A percentile compares a stretch with the other conserved stretches of the same genome.
phyloP scores from a whole-genome alignment of 2,329 filamentous ascomycete species.

The Cadophora sp. region DNA sequence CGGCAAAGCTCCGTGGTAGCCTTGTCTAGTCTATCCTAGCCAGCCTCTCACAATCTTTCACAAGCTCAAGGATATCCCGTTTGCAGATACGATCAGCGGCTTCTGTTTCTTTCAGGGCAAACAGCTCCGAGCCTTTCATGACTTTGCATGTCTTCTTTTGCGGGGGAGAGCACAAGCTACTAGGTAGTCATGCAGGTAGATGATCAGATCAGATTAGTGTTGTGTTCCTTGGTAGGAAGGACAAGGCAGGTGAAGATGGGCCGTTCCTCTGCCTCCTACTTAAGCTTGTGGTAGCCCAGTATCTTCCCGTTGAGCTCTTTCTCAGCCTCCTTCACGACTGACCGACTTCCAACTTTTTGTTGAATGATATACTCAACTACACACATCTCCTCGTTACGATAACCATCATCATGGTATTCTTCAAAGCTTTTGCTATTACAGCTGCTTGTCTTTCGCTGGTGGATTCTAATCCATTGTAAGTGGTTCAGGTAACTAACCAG shows the following conservation, averaged over 20 bases:
- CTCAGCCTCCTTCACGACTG: neutral
- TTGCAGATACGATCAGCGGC: slow-evolving; percentile 18
- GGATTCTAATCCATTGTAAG: slow-evolving; percentile 36
- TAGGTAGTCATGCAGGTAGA: slow-evolving; percentile 7
- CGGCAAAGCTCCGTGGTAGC: neutral
- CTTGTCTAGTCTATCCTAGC: neutral
- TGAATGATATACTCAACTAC: neutral
- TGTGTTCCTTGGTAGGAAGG: neutral
- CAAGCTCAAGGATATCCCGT: slow-evolving; percentile 7
- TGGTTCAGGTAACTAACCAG: neutral
- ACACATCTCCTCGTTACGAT: slow-evolving; percentile 4
- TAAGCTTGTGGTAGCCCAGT: slow-evolving; percentile 19
- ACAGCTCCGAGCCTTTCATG: slow-evolving; percentile 3
- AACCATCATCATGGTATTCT: slow-evolving; percentile 19
- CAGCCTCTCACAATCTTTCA: neutral
- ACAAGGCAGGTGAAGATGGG: neutral
- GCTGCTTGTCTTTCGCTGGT: slow-evolving; percentile 29
- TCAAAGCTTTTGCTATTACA: slow-evolving; percentile 32
- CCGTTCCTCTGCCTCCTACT: slow-evolving; percentile 13
- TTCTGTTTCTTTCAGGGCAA: slow-evolving; percentile 1
- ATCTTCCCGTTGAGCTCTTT: neutral
- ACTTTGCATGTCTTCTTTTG: neutral
- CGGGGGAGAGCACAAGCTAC: neutral
- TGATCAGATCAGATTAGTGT: slow-evolving; percentile 13
- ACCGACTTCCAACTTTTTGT: neutral